Conservation (phyloP, 2,329 filamentous ascomycete genomes). For the Diplodia intermedia region DNA sequence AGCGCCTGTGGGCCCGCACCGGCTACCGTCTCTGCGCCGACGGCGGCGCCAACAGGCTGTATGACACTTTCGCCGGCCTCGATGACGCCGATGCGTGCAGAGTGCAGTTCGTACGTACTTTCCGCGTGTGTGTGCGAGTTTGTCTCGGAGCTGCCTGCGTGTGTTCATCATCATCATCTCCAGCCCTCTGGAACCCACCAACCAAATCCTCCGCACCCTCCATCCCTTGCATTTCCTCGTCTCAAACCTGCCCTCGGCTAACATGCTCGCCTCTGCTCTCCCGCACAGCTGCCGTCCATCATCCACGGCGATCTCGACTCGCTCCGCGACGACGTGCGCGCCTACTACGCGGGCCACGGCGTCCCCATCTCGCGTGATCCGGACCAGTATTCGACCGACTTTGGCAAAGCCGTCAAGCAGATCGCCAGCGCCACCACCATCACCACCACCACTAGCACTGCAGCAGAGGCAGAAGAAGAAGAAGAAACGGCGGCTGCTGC, state of each 20-base stretch:
- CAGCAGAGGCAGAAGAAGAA: neutral
- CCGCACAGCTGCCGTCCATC: constrained; percentile 54
- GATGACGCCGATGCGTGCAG: constrained; percentile 35
- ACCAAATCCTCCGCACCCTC: neutral
- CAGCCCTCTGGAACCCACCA: neutral
- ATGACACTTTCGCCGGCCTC: constrained; percentile 56
- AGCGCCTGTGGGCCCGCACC: constrained; percentile 60
- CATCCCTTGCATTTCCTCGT: neutral
- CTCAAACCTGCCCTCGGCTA: constrained; percentile 6
- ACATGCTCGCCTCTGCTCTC: neutral
- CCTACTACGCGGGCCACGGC: constrained; percentile 69
- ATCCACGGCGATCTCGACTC: constrained; percentile 96
- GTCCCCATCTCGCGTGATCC: constrained; percentile 63
- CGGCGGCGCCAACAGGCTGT: constrained; percentile 84
- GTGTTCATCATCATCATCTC: neutral
- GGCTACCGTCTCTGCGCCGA: constrained; percentile 80
- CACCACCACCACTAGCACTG: constrained; percentile 37
- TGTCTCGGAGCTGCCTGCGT: neutral
- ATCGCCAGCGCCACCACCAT: constrained; percentile 52
- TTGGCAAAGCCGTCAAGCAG: constrained; percentile 76
- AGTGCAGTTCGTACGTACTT: constrained; percentile 42
- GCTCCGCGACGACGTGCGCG: constrained; percentile 65
- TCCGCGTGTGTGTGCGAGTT: neutral
- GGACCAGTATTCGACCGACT: constrained; percentile 92
- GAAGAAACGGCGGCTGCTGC: too few relatives aligned